phyloP scores from a whole-genome alignment of 495 filamentous ascomycete species.

The Talaromyces borbonicus region DNA sequence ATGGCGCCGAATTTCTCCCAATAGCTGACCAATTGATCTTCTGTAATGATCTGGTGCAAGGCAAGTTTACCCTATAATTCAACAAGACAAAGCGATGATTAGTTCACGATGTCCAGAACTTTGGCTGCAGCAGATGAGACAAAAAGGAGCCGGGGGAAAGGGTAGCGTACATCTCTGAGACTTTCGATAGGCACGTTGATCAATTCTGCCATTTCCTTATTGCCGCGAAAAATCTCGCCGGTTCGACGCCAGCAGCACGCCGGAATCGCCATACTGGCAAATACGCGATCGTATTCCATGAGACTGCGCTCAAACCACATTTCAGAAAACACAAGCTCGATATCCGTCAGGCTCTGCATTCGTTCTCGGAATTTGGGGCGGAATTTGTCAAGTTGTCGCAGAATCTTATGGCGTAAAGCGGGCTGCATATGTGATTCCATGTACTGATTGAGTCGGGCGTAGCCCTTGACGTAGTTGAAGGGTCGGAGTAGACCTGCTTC shows the following conservation, averaged over 20 bases:
- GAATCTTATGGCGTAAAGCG: constrained; percentile 72
- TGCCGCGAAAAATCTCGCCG: constrained; percentile 94
- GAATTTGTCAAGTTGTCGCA: constrained; percentile 84
- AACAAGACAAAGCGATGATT: constrained; percentile 4
- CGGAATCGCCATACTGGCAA: constrained; percentile 97
- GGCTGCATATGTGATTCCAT: constrained; percentile 81
- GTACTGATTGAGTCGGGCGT: constrained; percentile 76
- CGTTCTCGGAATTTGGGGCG: constrained; percentile 92
- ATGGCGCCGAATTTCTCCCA: constrained; percentile 99
- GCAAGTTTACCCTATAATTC: constrained; percentile 83
- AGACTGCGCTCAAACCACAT: constrained; percentile 97
- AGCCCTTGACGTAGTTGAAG: constrained; percentile 97
- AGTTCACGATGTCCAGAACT: no score
- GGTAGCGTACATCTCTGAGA: constrained; percentile 69
- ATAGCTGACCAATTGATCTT: constrained; percentile 89
- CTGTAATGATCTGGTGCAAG: constrained; percentile 89
- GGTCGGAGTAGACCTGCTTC: constrained; percentile 89
- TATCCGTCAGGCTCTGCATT: constrained; percentile 81
- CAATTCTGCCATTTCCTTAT: constrained; percentile 97
- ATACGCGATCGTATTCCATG: constrained; percentile 96
- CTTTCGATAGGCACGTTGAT: constrained; percentile 88
- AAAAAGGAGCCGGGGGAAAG: neutral
- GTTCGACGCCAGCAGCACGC: constrained; percentile 97
- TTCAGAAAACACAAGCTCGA: constrained; percentile 86
- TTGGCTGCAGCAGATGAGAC: no score